A percentile compares a stretch with the other conserved stretches of the same genome.
phyloP scores from a whole-genome alignment of 1,284 basidiomycete genomes.

The Ganoderma leucocontextum region DNA sequence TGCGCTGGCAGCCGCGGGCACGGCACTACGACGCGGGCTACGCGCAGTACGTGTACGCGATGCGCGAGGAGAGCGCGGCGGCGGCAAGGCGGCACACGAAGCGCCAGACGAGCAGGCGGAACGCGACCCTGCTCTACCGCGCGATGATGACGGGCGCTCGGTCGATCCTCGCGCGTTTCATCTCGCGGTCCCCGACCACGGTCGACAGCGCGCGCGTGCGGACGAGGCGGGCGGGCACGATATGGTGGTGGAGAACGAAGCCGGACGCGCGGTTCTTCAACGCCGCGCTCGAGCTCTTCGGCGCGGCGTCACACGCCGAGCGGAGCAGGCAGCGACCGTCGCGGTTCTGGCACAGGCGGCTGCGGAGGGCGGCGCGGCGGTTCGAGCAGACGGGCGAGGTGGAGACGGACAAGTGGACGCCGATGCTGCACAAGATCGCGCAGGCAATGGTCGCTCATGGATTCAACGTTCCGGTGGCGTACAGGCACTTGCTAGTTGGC shows the following conservation, averaged over 20 bases:
- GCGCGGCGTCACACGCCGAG: slow-evolving; percentile 25
- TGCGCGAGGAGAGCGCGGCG: not conserved
- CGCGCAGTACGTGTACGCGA: slow-evolving; percentile 42
- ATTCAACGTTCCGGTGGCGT: slow-evolving; percentile 54
- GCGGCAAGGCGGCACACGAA: slow-evolving; percentile 21
- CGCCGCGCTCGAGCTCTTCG: slow-evolving; percentile 60
- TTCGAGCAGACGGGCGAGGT: slow-evolving; percentile 5
- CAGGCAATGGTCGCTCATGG: slow-evolving; percentile 55
- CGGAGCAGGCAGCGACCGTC: slow-evolving; percentile 42
- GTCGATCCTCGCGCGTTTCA: slow-evolving; percentile 38
- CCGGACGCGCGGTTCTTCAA: slow-evolving; percentile 77
- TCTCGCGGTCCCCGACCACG: not conserved
- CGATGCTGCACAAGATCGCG: slow-evolving; percentile 53
- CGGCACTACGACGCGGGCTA: slow-evolving; percentile 45
- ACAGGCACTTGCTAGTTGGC: slow-evolving; percentile 55
- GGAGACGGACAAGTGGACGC: slow-evolving; percentile 42
- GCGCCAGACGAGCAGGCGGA: slow-evolving; percentile 36
- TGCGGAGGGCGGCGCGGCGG: slow-evolving; percentile 36
- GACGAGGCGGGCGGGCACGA: not conserved
- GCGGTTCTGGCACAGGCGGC: slow-evolving; percentile 37
- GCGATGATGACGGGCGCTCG: slow-evolving; percentile 47
- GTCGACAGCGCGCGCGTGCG: slow-evolving; percentile 6
- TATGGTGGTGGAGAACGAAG: slow-evolving; percentile 14
- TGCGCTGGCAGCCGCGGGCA: slow-evolving; percentile 31
- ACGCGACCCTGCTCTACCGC: slow-evolving; percentile 46